Evolutionary conservation across 2,329 filamentous ascomycete genomes (phyloP), one percentile per base, ranked within the genome.

Genomic region (Pseudocercospora pini-densiflorae): DNA sequence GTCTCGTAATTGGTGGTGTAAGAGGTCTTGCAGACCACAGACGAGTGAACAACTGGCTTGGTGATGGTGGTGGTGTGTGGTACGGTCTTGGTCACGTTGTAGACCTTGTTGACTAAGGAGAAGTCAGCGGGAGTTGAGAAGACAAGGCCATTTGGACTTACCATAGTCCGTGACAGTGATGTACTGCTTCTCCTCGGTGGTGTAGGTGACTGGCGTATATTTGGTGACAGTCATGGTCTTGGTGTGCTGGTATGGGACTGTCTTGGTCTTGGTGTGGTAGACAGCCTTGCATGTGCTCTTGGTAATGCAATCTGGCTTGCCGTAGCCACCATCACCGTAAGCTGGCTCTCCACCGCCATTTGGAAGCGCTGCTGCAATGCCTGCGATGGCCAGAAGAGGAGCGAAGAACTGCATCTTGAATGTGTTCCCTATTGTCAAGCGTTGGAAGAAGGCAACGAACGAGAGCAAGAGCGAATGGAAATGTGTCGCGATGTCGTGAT

Each of bases 141-240:
- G 8, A 40, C 36, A 7, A 3, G 58, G 33, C 5, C 6, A 31
- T 8, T 16, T 21, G 14, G 7, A 43, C 51, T 6, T 43, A 67
- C 67, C 33, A 40, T 63, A 69, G 21, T 43, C 54, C 14, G 65
- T 67, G 29, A 62, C 31, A 9, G 63, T 55, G 63, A 62, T 53
- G 47, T 62, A 49, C 19, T 36, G 58, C 24, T 55, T 19, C 7
- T 58, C 51, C 31, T 69, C 47, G 49, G 64, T 63, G 36, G 61
- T 59, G 57, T 61, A 60, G 12, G 49, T 45, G 24, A 57, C 33
- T 27, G 67, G 67, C 45, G 64, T 69, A 51, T 69, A 67, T 5
- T 61, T 53, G 14, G 67, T 69, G 47, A 62, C 49, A 24, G 67
- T 69, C 60, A 69, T 49, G 5, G 67, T 69, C 64, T 65, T 65